phyloP scores from a whole-genome alignment of 805 yeast species.

The Tetrapisispora fleetii region DNA sequence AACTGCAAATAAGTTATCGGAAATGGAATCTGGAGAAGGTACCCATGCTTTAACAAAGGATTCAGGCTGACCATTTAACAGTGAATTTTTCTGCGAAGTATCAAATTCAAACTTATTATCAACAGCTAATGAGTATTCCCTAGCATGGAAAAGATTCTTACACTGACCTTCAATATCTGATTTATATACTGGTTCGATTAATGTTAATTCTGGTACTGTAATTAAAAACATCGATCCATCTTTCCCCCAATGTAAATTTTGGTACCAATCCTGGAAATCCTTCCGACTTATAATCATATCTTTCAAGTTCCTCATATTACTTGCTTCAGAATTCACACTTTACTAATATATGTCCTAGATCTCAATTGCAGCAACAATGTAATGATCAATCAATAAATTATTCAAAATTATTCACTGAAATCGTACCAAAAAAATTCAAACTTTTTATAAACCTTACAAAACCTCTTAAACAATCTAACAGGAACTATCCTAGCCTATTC shows the following conservation, averaged over 20 bases:
- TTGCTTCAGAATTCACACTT: no score
- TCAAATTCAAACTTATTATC: conserved; percentile 24
- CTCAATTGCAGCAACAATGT: neutral
- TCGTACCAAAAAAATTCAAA: no score
- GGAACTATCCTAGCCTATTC: no score
- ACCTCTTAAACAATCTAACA: no score
- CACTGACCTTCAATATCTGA: conserved; percentile 10
- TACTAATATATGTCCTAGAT: neutral
- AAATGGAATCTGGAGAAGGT: conserved; percentile 14
- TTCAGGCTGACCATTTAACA: conserved; percentile 24
- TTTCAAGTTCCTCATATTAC: conserved; percentile 16
- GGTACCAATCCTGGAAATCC: conserved; percentile 22
- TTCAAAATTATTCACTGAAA: no score
- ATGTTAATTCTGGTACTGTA: conserved; percentile 20
- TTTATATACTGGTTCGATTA: conserved; percentile 21
- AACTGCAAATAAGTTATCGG: conserved; percentile 15
- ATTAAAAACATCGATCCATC: conserved; percentile 24
- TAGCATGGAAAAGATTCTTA: conserved; percentile 21
- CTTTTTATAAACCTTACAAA: no score
- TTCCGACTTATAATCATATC: conserved; percentile 22
- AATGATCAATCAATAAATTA: neutral
- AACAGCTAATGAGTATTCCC: conserved; percentile 14
- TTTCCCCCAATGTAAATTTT: conserved; percentile 21
- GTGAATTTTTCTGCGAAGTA: conserved; percentile 12
- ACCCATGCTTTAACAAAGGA: conserved; percentile 14